Base-by-base conservation (phyloP, 495 filamentous ascomycete species). In the Poronia punctata region DNA sequence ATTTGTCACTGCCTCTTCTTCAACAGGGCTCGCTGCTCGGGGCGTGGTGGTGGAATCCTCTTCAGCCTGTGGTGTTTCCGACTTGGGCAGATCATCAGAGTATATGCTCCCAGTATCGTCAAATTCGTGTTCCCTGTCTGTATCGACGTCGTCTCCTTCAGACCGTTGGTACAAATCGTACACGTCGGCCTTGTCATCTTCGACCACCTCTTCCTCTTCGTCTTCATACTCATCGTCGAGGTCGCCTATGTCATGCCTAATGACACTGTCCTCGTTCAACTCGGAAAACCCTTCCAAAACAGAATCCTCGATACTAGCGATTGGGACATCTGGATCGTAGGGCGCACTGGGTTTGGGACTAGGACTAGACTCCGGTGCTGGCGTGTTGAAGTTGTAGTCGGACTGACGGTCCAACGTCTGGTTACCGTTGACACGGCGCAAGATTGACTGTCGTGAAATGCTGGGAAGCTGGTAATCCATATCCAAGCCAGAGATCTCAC, bases 371-470 rank as follows among this genome's bases (percentile, higher is more conserved):
- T 75, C 77, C 1, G 73, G 68, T 4, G 62, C 63, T 0, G 74
- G 59, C 6, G 81, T 76, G 1, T 74, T 78, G 38, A 77, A 80
- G 38, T 71, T 73, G 30, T 78, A 78, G 41, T 78, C 73, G n/a
- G 78, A 77, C 33, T 86, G 80, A 25, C 59, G 61, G 2, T 63
- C 61, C 26, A 68, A 67, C 40, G 60, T 58, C 34, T 80, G 75
- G 35, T 81, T 76, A 28, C 83, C 82, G 50, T 89, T 88, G 16
- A 97, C 80, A 41, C 88, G 88, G 11, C 87, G 79, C 34, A 95
- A 64, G 41, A 97, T 97, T 0, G 88, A 94, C 54, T 96, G 92
- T 15, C 92, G 76, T 23, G 92, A 96, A 53, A 95, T 90, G 19
- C 80, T 82, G 10, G 85, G 84, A 0, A 81, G 61, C 36, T 82